phyloP scores from a whole-genome alignment of 2,329 filamentous ascomycete genomes.

The Trichoderma koningii region DNA sequence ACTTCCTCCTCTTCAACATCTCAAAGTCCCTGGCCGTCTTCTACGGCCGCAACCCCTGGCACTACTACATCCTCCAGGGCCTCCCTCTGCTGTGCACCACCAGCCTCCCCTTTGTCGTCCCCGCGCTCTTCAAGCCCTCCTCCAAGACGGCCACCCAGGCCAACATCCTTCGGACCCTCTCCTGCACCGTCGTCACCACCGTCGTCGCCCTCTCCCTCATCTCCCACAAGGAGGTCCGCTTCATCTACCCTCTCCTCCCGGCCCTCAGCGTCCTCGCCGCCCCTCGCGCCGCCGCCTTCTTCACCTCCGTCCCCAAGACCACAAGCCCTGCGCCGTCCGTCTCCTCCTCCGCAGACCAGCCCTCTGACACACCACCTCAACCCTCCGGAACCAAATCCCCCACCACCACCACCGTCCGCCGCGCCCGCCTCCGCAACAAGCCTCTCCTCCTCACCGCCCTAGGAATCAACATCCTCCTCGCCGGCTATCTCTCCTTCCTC shows the following conservation, averaged over 20 bases:
- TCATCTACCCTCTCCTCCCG: constrained; percentile 90
- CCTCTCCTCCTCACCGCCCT: constrained; percentile 61
- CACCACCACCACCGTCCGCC: constrained; percentile 30
- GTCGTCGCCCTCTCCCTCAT: constrained; percentile 70
- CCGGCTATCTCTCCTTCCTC: constrained; percentile 70
- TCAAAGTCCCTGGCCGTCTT: constrained; percentile 85
- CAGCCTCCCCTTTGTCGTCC: constrained; percentile 72
- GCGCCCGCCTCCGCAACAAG: constrained; percentile 51
- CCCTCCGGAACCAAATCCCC: constrained; percentile 26
- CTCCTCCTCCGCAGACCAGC: constrained; percentile 21
- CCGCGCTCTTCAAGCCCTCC: constrained; percentile 60
- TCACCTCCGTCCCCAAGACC: constrained; percentile 46
- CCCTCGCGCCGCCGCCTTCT: constrained; percentile 65
- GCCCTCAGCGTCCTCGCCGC: constrained; percentile 81
- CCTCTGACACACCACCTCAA: neutral
- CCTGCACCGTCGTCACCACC: constrained; percentile 61
- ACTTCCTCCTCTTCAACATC: constrained; percentile 90
- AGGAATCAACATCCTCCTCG: constrained; percentile 68
- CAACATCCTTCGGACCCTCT: constrained; percentile 48
- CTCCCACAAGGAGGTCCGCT: constrained; percentile 95
- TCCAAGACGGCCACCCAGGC: constrained; percentile 40
- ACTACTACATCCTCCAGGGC: constrained; percentile 92
- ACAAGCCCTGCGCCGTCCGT: constrained; percentile 31
- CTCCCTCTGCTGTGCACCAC: constrained; percentile 85
- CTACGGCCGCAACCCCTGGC: constrained; percentile 86